These are phyloP conservation scores for Mycena vitilis DNA, from an alignment of 768 basidiomycete species.

Conservation along the genomic window DNA sequence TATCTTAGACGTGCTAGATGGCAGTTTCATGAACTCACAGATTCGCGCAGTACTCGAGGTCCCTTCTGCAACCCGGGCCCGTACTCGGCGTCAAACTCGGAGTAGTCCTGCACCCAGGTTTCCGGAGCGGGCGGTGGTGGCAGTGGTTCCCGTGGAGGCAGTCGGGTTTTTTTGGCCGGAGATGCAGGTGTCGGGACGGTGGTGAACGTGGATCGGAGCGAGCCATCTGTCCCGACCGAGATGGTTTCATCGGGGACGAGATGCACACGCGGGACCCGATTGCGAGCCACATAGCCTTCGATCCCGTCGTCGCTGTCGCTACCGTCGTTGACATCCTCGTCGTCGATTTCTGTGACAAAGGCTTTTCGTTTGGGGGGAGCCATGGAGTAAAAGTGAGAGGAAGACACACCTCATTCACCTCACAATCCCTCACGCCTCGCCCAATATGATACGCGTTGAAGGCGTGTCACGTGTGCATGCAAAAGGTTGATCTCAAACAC, in stretches of 20 bases:
- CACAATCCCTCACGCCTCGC: too few species aligned
- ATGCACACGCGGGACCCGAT: not conserved
- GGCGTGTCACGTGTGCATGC: too few species aligned
- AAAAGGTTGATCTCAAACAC: too few species aligned
- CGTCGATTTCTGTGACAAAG: not conserved
- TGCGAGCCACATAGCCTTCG: not conserved
- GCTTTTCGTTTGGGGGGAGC: not conserved
- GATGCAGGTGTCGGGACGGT: not conserved
- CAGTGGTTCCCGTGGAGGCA: too few species aligned
- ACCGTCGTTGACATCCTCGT: constrained; percentile 3
- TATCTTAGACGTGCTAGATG: not conserved
- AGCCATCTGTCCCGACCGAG: not conserved
- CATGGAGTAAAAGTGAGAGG: not conserved
- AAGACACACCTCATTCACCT: too few species aligned
- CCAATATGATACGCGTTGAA: too few species aligned
- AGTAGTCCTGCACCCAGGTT: too few species aligned
- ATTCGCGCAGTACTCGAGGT: not conserved
- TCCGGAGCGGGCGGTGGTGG: too few species aligned
- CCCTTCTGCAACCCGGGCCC: not conserved
- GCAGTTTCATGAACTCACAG: not conserved
- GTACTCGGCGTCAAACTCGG: constrained; percentile 5
- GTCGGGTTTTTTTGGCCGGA: constrained; percentile 10
- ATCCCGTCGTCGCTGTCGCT: not conserved
- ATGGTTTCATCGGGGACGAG: not conserved
- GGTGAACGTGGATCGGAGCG: not conserved